Evolutionary conservation across 1,139 yeast genomes (phyloP).

Genomic region (Geotrichum aggregatum): DNA sequence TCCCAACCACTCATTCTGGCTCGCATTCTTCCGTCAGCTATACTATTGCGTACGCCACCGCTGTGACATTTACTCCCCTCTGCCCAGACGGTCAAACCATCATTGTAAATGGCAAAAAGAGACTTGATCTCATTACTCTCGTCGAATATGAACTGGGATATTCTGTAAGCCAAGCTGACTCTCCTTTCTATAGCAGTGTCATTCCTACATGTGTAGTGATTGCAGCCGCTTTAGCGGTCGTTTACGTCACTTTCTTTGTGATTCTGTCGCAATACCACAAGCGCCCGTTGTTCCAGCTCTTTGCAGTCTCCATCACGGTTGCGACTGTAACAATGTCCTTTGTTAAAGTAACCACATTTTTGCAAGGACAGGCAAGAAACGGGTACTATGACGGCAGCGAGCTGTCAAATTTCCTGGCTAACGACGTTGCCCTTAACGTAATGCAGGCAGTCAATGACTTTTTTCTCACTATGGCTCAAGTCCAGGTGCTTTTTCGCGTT

Average conservation of each 20-base stretch:
- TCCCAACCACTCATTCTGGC: background rate
- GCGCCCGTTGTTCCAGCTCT: constrained; percentile 18
- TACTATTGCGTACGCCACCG: background rate
- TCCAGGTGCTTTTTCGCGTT: constrained; percentile 19
- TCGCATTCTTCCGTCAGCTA: background rate
- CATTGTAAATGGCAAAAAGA: constrained; percentile 5
- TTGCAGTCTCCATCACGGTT: constrained; percentile 11
- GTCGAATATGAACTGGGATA: constrained; percentile 11
- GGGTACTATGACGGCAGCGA: constrained; percentile 20
- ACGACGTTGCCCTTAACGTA: constrained; percentile 5
- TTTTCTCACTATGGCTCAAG: constrained; percentile 13
- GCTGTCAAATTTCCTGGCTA: constrained; percentile 7
- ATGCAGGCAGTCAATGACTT: constrained; percentile 14
- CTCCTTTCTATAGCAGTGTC: constrained; percentile 18
- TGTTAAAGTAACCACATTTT: constrained; percentile 9
- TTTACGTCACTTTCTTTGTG: constrained; percentile 10
- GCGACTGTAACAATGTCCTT: constrained; percentile 13
- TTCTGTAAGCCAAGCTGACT: background rate
- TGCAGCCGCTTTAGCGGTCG: constrained; percentile 15
- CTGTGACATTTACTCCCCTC: constrained; percentile 12
- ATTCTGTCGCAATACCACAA: constrained; percentile 7
- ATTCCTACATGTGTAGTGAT: constrained; percentile 19
- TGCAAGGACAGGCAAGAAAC: constrained; percentile 6
- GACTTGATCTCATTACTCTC: background rate
- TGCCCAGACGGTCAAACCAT: constrained; percentile 20